A percentile compares a stretch with the other conserved stretches of the same genome.
These are phyloP conservation scores for Leishmania lainsoni DNA, from an alignment of 208 protist genomes.

Conservation along the genomic window DNA sequence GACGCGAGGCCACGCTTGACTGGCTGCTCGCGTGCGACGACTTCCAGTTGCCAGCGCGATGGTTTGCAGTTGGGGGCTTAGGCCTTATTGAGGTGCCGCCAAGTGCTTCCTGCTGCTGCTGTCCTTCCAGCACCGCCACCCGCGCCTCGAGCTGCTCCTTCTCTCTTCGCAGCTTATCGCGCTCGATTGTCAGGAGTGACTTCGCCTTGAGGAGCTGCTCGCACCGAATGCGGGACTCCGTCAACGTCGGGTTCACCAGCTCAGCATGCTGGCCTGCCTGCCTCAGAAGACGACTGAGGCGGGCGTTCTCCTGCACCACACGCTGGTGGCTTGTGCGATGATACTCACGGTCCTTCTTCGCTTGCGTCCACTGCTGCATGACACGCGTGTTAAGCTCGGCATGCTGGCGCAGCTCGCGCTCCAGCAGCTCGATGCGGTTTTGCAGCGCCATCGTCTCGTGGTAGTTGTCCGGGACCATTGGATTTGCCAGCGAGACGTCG, in stretches of 20 bases:
- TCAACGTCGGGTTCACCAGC: slow-evolving; percentile 78
- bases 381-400: slow-evolving; percentile 78
- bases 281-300: slow-evolving; percentile 69
- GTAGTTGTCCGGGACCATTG: slow-evolving; percentile 87
- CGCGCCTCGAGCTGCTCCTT: slow-evolving; percentile 69
- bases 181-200: slow-evolving; percentile 78
- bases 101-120: slow-evolving; percentile 15
- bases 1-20: slow-evolving; percentile 9
- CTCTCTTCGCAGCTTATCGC: slow-evolving; percentile 71
- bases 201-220: slow-evolving; percentile 84
- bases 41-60: slow-evolving; percentile 3
- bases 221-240: slow-evolving; percentile 81
- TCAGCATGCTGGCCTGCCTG: slow-evolving; percentile 75
- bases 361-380: slow-evolving; percentile 75
- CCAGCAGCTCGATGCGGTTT: slow-evolving; percentile 76
- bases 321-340: slow-evolving; percentile 88
- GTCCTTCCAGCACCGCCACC: slow-evolving; percentile 56
- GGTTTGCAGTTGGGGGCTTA: slow-evolving; percentile 12
- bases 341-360: slow-evolving; percentile 90
- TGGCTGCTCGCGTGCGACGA: not conserved
- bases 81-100: slow-evolving; percentile 12
- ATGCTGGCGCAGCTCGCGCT: slow-evolving; percentile 80
- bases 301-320: slow-evolving; percentile 88
- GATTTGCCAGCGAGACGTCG: slow-evolving; percentile 45
- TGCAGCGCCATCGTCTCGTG: slow-evolving; percentile 81